A percentile compares a stretch with the other conserved stretches of the same genome.
Conservation (phyloP, 305 asterid species). For the Plantago coronopus region DNA sequence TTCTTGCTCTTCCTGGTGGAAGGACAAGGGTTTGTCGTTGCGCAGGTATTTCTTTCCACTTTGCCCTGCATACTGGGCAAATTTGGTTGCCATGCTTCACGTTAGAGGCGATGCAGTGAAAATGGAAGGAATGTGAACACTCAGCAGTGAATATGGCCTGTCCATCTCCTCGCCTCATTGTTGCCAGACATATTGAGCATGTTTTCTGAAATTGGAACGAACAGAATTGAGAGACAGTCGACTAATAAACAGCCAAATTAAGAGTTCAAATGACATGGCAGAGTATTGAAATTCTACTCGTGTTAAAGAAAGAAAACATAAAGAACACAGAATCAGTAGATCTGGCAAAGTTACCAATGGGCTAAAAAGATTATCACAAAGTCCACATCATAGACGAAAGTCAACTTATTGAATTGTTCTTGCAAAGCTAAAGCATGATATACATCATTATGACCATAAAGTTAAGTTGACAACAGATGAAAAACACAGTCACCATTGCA, state of each 20-base stretch:
- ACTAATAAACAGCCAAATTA: not conserved
- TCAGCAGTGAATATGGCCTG: conserved; percentile 89
- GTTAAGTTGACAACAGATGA: not conserved
- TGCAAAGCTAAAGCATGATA: conserved; percentile 5
- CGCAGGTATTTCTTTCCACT: conserved; percentile 76
- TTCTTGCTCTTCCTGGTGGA: conserved; percentile 39
- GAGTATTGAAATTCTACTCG: not conserved
- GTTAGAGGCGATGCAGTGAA: conserved; percentile 78
- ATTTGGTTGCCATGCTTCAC: conserved; percentile 80
- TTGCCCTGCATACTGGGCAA: conserved; percentile 87
- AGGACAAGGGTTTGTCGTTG: conserved; percentile 51
- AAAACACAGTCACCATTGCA: not conserved
- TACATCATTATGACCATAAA: not conserved
- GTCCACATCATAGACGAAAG: not conserved
- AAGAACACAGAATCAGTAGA: not conserved
- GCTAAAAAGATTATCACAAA: not conserved
- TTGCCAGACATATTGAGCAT: conserved; percentile 73
- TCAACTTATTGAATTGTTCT: not conserved
- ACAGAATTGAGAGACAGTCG: conserved; percentile 18
- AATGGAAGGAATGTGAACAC: conserved; percentile 87
- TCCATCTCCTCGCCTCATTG: conserved; percentile 79
- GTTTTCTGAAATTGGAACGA: conserved; percentile 44
- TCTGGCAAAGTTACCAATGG: not conserved
- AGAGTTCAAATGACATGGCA: not conserved
- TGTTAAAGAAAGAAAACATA: conserved; percentile 1